These are phyloP conservation scores for Sicyos baderoa DNA, from an alignment of 306 rosid genomes.

Conservation along the genomic window DNA sequence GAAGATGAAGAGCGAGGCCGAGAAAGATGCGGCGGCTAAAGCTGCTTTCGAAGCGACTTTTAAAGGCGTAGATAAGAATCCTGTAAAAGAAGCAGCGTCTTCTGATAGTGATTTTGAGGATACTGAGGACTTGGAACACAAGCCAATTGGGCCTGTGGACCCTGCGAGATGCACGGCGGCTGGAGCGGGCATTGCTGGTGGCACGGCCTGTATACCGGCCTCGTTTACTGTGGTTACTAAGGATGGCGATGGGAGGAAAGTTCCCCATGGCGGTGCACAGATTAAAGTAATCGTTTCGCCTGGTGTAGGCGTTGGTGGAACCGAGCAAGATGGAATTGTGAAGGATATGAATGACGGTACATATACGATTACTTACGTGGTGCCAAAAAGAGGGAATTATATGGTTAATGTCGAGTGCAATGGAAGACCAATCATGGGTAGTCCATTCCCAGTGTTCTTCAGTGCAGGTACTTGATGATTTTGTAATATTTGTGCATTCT, in stretches of 20 bases:
- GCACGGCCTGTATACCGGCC: constrained; percentile 79
- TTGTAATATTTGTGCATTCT: background rate
- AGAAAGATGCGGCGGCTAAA: constrained; percentile 85
- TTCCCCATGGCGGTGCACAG: constrained; percentile 57
- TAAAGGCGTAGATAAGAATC: constrained; percentile 57
- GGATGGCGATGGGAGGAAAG: constrained; percentile 82
- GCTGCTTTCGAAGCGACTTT: constrained; percentile 97
- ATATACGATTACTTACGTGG: constrained; percentile 80
- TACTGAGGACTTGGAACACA: constrained; percentile 55
- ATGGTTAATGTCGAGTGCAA: constrained; percentile 86
- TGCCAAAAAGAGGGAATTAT: constrained; percentile 91
- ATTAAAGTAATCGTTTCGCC: constrained; percentile 74
- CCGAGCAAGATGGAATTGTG: constrained; percentile 89
- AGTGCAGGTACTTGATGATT: constrained; percentile 67
- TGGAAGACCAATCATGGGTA: constrained; percentile 91
- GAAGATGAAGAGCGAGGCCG: constrained; percentile 82
- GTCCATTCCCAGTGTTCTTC: constrained; percentile 96
- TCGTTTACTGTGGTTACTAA: constrained; percentile 67
- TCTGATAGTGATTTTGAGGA: constrained; percentile 92
- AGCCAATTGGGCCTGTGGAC: constrained; percentile 88
- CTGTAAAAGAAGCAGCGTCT: constrained; percentile 35
- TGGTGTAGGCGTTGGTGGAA: constrained; percentile 88
- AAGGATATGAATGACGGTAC: constrained; percentile 95
- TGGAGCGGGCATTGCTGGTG: constrained; percentile 83
- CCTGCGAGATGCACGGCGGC: constrained; percentile 79